Conservation (phyloP, 148 eudicot genomes). For the Tetragonia tetragonoides region DNA sequence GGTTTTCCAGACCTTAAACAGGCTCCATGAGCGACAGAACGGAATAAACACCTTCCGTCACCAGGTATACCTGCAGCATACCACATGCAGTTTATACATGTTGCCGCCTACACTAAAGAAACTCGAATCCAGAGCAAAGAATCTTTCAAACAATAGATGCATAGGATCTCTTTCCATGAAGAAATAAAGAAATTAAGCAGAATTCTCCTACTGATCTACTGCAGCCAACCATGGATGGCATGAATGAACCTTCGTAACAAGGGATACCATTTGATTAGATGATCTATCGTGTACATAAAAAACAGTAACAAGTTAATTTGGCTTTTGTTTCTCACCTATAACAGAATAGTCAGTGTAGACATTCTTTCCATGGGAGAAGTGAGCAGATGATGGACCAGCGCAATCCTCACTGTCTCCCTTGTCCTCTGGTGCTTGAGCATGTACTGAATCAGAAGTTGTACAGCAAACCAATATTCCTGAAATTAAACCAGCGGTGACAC, state of each 20-base stretch:
- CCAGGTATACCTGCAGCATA: constrained; percentile 83
- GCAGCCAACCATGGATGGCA: background rate
- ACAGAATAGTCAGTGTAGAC: constrained; percentile 77
- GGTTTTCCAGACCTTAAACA: constrained; percentile 72
- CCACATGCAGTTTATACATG: constrained; percentile 1
- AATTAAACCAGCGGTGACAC: constrained; percentile 45
- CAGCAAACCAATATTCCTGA: constrained; percentile 61
- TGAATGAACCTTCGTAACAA: background rate
- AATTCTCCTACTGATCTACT: background rate
- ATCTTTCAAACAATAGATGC: background rate
- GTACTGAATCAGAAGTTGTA: constrained; percentile 49
- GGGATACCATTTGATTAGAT: background rate
- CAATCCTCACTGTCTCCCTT: constrained; percentile 32
- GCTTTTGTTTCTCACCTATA: constrained; percentile 49
- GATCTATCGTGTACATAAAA: background rate
- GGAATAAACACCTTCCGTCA: constrained; percentile 97
- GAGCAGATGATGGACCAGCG: constrained; percentile 35
- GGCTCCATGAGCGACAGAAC: constrained; percentile 96
- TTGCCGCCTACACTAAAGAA: background rate
- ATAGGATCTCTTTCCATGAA: background rate
- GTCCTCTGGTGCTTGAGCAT: constrained; percentile 52
- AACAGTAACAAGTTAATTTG: background rate
- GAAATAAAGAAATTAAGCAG: background rate
- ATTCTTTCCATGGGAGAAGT: constrained; percentile 66
- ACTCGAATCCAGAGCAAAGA: background rate